Evolutionary conservation across 495 filamentous ascomycete species (phyloP), one percentile per base, ranked within the genome.

Genomic region (Apiosordaria backusii): DNA sequence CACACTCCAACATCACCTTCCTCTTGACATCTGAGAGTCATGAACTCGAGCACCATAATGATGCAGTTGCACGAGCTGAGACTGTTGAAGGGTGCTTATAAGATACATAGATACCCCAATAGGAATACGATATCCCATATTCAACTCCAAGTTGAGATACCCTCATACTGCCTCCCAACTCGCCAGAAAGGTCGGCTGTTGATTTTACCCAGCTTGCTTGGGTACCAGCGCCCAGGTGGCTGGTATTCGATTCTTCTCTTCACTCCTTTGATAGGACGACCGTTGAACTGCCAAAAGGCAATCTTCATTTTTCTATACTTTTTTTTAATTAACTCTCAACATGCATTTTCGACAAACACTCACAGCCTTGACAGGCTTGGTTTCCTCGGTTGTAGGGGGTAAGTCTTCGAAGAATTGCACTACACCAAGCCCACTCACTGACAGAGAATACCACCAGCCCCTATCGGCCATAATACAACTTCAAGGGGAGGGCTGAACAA

Each of bases 301-400:
- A 13, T 45, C 68, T 25, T 73, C 70, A 64, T 54, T 70, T 65
- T n/a, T n/a, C n/a, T 70, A 24, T 66, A 64, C 65, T 70, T 67
- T 69, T 69, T 67, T 69, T 68, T 70, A 73, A 65, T 70, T 63
- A 59, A 18, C n/a, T 29, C n/a, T 60, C 65, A 71, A 54, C 7
- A 79, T 79, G 77, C 63, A 68, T 63, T 72, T 73, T 59, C 67
- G 25, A 21, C 65, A 71, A 35, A 62, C 71, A 53, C 66, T 73
- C 23, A 64, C 71, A 21, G 69, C 74, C 72, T 66, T 77, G 2
- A 57, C 68, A 70, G 71, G 74, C 70, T 60, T 77, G 16, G 60
- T 57, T 25, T 72, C 67, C 10, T 64, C 77, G 53, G 77, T 64
- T 35, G 65, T 69, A 19, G 71, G 73, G 19, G 74, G 76, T 78